Evolutionary conservation across 2,329 filamentous ascomycete genomes (phyloP), one percentile per base, ranked within the genome.

Genomic region (Fusarium sp.): DNA sequence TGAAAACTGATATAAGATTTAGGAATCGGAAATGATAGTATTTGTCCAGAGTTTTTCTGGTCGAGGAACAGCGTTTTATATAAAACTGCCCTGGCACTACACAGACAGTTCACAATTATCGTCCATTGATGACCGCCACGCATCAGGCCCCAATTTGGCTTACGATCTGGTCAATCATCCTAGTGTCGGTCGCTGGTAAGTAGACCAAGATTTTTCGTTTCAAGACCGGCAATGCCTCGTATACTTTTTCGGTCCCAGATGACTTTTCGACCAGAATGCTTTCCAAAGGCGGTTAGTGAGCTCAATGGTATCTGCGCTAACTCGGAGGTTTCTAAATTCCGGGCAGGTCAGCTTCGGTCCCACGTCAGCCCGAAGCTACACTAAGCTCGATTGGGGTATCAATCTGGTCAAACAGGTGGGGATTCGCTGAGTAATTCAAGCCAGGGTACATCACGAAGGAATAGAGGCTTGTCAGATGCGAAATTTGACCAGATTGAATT

Each of bases 261-360:
- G 3, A 24, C 15, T 20, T 18, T 8, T 13, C 9, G 7, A 21
- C 52, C 41, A 48, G 2, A 37, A 10, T 28, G 29, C 2, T 48
- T 6, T 8, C 29, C 2, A 4, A 49, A 37, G 1, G 8, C 11
- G 23, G 29, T 28, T 55, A 55, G 41, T n/a, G 4, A 1, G 5
- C 1, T 4, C 4, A n/a, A 15, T 8, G 12, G 28, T 13, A 55
- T 37, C 41, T n/a, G 3, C 28, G 10, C 3, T 37, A 21, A 16
- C 18, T 21, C 41, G 41, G n/a, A 33, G 13, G 3, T 0, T 16
- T 20, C 2, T 2, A 31, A 43, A 23, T 4, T 20, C 38, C 38
- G n/a, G n/a, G n/a, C n/a, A n/a, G n/a, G 38, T 11, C 8, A 2
- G 1, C 1, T 9, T 4, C 3, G 3, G 16, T 21, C 3, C 1